Conservation (phyloP, 2,329 filamentous ascomycete species). For the Aspergillus vadensis region DNA sequence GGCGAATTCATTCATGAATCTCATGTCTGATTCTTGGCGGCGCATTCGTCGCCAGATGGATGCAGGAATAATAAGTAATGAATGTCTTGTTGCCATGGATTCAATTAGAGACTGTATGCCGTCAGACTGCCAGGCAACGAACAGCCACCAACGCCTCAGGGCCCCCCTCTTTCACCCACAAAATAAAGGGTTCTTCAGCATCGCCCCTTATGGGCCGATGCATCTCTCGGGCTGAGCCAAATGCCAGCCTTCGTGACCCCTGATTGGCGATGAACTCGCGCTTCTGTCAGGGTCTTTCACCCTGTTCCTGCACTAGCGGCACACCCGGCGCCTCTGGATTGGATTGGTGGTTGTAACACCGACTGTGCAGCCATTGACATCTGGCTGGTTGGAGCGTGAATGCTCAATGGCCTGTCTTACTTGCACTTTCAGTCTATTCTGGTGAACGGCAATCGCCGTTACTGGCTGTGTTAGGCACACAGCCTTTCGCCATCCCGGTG, state of each 20-base stretch:
- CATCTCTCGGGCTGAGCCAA: not conserved
- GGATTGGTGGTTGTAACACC: conserved; percentile 4
- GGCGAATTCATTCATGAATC: not conserved
- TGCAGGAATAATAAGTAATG: not conserved
- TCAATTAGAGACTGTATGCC: not conserved
- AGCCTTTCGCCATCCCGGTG: conserved; percentile 4
- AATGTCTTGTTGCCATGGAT: not conserved
- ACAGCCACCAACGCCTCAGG: not conserved
- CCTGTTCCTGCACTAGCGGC: conserved; percentile 27
- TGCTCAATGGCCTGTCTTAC: not conserved
- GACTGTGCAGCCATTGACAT: not conserved
- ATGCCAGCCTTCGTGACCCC: not conserved
- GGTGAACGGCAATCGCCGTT: not conserved
- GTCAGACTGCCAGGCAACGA: not conserved
- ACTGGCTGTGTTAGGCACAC: not conserved
- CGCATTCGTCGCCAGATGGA: not conserved
- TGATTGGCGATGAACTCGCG: conserved; percentile 8
- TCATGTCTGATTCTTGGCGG: not conserved
- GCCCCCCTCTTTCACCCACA: not conserved
- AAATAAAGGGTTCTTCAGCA: not conserved
- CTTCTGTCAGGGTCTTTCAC: not conserved
- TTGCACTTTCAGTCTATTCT: not conserved
- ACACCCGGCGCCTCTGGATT: conserved; percentile 10
- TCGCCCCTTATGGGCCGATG: not conserved
- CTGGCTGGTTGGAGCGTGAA: not conserved